Evolutionary conservation across 1,139 yeast genomes (phyloP).

Genomic region (Candida neerlandica): DNA sequence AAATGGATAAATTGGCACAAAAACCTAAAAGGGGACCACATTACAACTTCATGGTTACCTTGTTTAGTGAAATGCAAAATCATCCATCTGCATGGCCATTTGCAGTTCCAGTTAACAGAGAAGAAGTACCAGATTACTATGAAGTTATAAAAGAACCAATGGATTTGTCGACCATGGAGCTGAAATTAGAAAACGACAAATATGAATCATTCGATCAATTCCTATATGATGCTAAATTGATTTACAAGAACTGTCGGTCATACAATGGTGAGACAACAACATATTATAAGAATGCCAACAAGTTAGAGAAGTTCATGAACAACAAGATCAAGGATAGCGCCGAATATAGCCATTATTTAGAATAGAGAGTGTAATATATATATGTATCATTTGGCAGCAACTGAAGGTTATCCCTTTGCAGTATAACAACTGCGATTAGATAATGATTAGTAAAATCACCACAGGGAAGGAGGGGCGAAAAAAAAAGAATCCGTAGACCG

Average conservation of each 20-base stretch:
- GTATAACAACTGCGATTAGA: not conserved
- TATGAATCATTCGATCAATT: slow-evolving; percentile 91
- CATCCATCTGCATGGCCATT: slow-evolving; percentile 99
- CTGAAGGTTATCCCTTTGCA: not conserved
- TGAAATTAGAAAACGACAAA: slow-evolving; percentile 86
- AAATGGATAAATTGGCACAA: slow-evolving; percentile 95
- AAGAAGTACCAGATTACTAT: slow-evolving; percentile 95
- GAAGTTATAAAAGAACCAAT: slow-evolving; percentile 98
- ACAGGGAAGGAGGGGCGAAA: not conserved
- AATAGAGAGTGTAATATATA: slow-evolving; percentile 17
- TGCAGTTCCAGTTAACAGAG: slow-evolving; percentile 86
- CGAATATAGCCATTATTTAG: slow-evolving; percentile 57
- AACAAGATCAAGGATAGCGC: slow-evolving; percentile 81
- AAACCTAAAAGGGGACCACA: slow-evolving; percentile 95
- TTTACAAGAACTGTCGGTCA: slow-evolving; percentile 87
- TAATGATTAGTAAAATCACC: slow-evolving; percentile 1
- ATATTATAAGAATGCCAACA: slow-evolving; percentile 86
- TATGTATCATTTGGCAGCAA: not conserved
- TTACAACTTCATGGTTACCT: slow-evolving; percentile 87
- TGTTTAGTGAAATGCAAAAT: slow-evolving; percentile 84
- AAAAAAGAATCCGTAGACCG: not conserved
- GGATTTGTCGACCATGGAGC: slow-evolving; percentile 97
- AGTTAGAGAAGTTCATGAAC: slow-evolving; percentile 85
- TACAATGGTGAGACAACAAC: slow-evolving; percentile 91
- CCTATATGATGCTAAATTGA: slow-evolving; percentile 80